phyloP scores from a whole-genome alignment of 2,329 filamentous ascomycete species.

The Westerdykella ornata region DNA sequence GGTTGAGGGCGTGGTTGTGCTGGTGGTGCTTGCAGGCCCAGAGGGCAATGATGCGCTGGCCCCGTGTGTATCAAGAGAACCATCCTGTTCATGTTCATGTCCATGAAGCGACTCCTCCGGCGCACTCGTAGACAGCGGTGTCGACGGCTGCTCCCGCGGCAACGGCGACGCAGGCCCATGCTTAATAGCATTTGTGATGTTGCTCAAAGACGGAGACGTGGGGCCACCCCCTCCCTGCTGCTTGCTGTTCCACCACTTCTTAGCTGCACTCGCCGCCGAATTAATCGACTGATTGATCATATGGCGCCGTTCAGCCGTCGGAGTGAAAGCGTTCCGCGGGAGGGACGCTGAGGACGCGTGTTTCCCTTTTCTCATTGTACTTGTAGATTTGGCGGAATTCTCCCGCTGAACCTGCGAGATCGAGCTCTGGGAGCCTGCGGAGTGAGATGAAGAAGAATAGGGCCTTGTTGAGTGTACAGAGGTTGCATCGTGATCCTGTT shows the following conservation, averaged over 20 bases:
- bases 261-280: conserved; percentile 51
- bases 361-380: neutral
- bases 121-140: neutral
- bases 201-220: conserved; percentile 28
- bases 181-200: neutral
- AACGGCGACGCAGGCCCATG: conserved; percentile 26
- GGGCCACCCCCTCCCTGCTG: too few species aligned
- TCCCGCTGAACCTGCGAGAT: neutral
- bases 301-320: conserved; percentile 15
- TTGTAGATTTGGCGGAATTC: too few species aligned
- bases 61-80: neutral
- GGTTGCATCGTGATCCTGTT: neutral
- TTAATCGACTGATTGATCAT: conserved; percentile 34
- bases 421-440: conserved; percentile 1
- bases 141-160: conserved; percentile 17
- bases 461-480: neutral
- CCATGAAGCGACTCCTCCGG: too few species aligned
- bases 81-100: too few species aligned
- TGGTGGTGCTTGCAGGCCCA: neutral
- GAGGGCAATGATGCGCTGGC: too few species aligned
- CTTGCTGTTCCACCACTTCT: conserved; percentile 47
- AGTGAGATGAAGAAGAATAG: conserved; percentile 2
- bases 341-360: conserved; percentile 5
- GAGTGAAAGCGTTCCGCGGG: conserved; percentile 8
- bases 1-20: conserved; percentile 26